A percentile compares a stretch with the other conserved stretches of the same genome.
These are phyloP conservation scores for Microthlaspi erraticum DNA, from an alignment of 345 rosid species.

Conservation along the genomic window DNA sequence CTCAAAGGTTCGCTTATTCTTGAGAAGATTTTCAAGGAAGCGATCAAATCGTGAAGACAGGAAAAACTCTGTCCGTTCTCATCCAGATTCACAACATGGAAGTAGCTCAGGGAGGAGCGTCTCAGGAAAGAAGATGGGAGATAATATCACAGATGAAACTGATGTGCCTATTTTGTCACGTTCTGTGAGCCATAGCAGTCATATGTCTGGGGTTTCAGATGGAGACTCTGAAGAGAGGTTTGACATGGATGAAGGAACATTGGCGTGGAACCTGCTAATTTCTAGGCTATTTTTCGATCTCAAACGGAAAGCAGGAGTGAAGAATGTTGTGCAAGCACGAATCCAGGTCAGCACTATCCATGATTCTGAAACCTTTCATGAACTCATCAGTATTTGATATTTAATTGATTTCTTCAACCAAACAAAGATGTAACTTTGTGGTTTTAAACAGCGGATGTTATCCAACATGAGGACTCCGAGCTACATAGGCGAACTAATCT, in stretches of 20 bases:
- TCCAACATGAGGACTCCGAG: slow-evolving; percentile 89
- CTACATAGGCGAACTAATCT: slow-evolving; percentile 79
- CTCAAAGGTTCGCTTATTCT: slow-evolving; percentile 74
- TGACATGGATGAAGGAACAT: slow-evolving; percentile 79
- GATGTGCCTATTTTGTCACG: slow-evolving; percentile 44
- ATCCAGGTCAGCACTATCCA: slow-evolving; percentile 68
- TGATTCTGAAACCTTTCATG: slow-evolving; percentile 16
- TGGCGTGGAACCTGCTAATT: slow-evolving; percentile 86
- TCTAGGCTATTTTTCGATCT: slow-evolving; percentile 89
- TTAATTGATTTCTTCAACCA: slow-evolving; percentile 13
- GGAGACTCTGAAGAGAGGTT: slow-evolving; percentile 66
- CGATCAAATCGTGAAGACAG: slow-evolving; percentile 62
- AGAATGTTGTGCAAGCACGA: slow-evolving; percentile 58
- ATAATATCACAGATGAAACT: slow-evolving; percentile 51
- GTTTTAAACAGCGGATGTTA: slow-evolving; percentile 67
- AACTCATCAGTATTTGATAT: slow-evolving; percentile 10
- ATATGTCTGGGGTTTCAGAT: slow-evolving; percentile 57
- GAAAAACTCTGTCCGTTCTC: slow-evolving; percentile 41
- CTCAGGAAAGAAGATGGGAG: slow-evolving; percentile 37
- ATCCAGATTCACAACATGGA: slow-evolving; percentile 54
- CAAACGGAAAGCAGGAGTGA: slow-evolving; percentile 55
- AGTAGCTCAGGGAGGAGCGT: slow-evolving; percentile 48
- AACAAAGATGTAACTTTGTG: slow-evolving; percentile 12
- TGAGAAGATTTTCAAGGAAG: slow-evolving; percentile 61
- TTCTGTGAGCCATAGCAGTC: slow-evolving; percentile 58